phyloP scores from a whole-genome alignment of 345 rosid species.

The Brassica nigra region DNA sequence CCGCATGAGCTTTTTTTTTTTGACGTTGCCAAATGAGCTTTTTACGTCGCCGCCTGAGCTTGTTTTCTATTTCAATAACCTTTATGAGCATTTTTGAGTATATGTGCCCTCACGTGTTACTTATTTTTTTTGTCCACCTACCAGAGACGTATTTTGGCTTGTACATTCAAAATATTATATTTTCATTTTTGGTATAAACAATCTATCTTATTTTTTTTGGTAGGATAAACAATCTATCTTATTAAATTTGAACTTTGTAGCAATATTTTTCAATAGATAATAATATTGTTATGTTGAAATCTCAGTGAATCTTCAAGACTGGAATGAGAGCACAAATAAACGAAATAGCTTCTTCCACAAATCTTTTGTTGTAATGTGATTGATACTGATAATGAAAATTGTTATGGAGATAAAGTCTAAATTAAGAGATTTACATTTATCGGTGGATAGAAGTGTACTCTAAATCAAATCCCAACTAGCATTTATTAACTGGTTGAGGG shows the following conservation, averaged over 20 bases:
- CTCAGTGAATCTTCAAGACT: not conserved
- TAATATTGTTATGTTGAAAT: not conserved
- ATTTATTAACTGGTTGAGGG: too few species aligned
- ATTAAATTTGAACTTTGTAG: not conserved
- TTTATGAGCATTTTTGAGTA: too few species aligned
- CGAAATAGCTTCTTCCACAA: not conserved
- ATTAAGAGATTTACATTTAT: too few species aligned
- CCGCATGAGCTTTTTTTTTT: constrained; percentile 75
- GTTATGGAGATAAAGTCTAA: not conserved
- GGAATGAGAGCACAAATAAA: not conserved
- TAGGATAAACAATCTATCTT: not conserved
- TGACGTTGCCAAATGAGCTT: too few species aligned
- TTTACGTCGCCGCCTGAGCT: constrained; percentile 79
- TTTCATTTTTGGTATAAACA: not conserved
- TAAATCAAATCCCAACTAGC: too few species aligned
- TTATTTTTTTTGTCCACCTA: not conserved
- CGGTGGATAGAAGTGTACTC: too few species aligned
- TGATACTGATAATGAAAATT: not conserved
- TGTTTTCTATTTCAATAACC: constrained; percentile 46
- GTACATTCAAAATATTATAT: not conserved
- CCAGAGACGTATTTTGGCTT: constrained; percentile 18
- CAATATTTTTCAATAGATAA: not conserved
- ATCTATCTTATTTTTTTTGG: too few species aligned
- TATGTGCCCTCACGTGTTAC: not conserved
- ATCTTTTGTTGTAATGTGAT: not conserved